Evolutionary conservation across 2,329 filamentous ascomycete species (phyloP).

Genomic region (Arthrocladium fulminans): DNA sequence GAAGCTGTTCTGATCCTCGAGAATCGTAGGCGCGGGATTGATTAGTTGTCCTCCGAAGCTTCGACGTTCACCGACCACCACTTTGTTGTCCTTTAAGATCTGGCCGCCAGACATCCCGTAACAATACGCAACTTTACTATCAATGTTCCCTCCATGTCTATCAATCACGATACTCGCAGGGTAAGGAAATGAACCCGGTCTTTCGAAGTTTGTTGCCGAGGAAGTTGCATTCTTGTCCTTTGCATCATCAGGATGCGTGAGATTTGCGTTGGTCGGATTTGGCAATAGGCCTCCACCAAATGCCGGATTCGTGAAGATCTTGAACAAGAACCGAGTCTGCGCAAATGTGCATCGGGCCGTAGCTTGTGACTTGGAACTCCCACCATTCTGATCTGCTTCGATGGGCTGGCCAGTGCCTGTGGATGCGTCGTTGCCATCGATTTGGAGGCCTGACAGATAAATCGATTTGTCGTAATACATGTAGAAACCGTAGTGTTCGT

Average conservation of each 20-base stretch:
- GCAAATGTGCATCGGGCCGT: conserved; percentile 49
- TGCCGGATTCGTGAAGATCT: conserved; percentile 51
- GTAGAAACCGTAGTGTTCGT: conserved; percentile 92
- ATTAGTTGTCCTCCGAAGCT: conserved; percentile 43
- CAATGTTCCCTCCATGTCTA: conserved; percentile 48
- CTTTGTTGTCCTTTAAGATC: conserved; percentile 38
- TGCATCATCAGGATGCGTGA: conserved; percentile 8
- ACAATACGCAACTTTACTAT: conserved; percentile 52
- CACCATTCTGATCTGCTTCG: conserved; percentile 43
- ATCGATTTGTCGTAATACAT: conserved; percentile 82
- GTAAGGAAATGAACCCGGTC: conserved; percentile 53
- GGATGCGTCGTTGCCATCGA: conserved; percentile 20
- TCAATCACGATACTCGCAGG: conserved; percentile 53
- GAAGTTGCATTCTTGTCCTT: conserved; percentile 19
- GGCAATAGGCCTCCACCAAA: conserved; percentile 26
- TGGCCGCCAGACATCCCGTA: conserved; percentile 46
- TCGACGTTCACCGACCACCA: conserved; percentile 45
- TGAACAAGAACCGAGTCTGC: conserved; percentile 52
- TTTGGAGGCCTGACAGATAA: conserved; percentile 57
- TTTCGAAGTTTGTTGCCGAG: conserved; percentile 38
- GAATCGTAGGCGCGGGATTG: conserved; percentile 42
- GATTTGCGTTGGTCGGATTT: conserved; percentile 9
- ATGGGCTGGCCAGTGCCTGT: conserved; percentile 28
- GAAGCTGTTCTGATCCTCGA: conserved; percentile 23
- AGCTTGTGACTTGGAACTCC: conserved; percentile 38